Evolutionary conservation across 2,329 filamentous ascomycete species (phyloP).

Genomic region (Verticillium tricorpus): DNA sequence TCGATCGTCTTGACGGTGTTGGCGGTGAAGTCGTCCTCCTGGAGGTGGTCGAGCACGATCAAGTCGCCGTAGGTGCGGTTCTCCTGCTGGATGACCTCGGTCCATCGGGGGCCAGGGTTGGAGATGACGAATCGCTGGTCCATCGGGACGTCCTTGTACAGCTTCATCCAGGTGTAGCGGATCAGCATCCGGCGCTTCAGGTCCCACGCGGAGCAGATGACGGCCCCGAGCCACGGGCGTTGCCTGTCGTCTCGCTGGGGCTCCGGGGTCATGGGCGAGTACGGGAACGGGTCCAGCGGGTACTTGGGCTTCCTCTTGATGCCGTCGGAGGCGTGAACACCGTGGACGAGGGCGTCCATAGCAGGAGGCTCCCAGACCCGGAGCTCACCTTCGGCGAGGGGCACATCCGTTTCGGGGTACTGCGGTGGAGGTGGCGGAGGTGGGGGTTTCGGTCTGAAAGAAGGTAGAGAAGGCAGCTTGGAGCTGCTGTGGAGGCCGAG

Average conservation of each 20-base stretch:
- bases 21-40: conserved; percentile 23
- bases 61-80: conserved; percentile 27
- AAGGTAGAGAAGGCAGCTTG: background rate
- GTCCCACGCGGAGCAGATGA: conserved; percentile 22
- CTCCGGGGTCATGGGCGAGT: conserved; percentile 15
- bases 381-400: background rate
- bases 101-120: conserved; percentile 22
- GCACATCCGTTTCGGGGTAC: background rate
- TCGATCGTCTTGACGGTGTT: conserved; percentile 29
- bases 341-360: conserved; percentile 8
- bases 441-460: background rate
- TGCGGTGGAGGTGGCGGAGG: background rate
- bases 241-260: background rate
- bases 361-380: background rate
- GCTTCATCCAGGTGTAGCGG: conserved; percentile 24
- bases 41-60: conserved; percentile 25
- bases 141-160: conserved; percentile 23
- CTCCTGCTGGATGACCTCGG: conserved; percentile 18
- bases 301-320: conserved; percentile 8
- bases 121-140: conserved; percentile 24
- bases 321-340: conserved; percentile 2
- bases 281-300: conserved; percentile 16
- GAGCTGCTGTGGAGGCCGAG: background rate
- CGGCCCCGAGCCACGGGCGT: conserved; percentile 22
- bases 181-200: conserved; percentile 22